These are phyloP conservation scores for Candida railenensis DNA, from an alignment of 805 yeast genomes.

Conservation along the genomic window DNA sequence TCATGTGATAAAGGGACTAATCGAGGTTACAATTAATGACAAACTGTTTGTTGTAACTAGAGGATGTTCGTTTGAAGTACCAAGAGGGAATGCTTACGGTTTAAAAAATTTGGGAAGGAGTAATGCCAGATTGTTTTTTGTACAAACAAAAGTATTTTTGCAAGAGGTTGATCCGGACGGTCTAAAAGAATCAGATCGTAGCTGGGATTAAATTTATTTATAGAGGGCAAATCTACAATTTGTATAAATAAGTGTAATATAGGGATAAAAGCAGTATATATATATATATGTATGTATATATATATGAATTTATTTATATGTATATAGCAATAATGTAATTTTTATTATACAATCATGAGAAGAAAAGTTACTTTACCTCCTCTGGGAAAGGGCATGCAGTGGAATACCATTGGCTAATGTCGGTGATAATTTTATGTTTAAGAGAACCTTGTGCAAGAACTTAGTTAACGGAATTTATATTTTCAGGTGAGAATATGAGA, in stretches of 20 bases:
- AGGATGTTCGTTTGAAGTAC: slow-evolving; percentile 82
- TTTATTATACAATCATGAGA: background rate
- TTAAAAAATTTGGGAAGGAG: slow-evolving; percentile 60
- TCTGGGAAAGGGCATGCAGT: background rate
- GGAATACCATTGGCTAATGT: background rate
- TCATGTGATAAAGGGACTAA: slow-evolving; percentile 66
- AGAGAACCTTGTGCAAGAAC: background rate
- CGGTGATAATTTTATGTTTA: background rate
- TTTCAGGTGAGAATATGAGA: background rate
- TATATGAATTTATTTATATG: background rate
- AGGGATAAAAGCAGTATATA: slow-evolving; percentile 2
- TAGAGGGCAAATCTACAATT: slow-evolving; percentile 5
- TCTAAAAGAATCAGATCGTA: slow-evolving; percentile 8
- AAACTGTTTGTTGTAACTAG: slow-evolving; percentile 57
- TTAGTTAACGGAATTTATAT: background rate
- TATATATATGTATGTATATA: slow-evolving; percentile 1
- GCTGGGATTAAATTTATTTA: background rate
- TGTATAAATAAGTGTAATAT: slow-evolving; percentile 8
- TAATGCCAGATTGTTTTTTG: slow-evolving; percentile 68
- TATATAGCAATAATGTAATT: background rate
- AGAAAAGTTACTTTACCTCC: background rate
- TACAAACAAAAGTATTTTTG: slow-evolving; percentile 50
- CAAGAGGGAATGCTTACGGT: slow-evolving; percentile 72
- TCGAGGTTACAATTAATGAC: slow-evolving; percentile 65
- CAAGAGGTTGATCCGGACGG: slow-evolving; percentile 6